These are phyloP conservation scores for Taiozyma sp. DNA, from an alignment of 1,139 yeast genomes.

Conservation along the genomic window DNA sequence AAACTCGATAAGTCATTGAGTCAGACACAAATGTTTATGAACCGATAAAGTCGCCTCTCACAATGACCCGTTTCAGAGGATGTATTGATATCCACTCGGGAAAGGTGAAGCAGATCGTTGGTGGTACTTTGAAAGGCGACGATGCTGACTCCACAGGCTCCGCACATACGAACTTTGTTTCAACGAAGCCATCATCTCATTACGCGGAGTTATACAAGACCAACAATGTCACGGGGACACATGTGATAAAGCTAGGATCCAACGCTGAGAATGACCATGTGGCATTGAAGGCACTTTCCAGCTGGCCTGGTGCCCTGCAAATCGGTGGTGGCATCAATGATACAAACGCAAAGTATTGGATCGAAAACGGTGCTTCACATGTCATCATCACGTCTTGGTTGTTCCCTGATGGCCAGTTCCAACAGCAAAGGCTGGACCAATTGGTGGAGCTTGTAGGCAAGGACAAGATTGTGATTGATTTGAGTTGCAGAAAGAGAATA, in stretches of 20 bases:
- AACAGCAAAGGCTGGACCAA: constrained; percentile 18
- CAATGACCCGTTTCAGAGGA: constrained; percentile 87
- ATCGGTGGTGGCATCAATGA: constrained; percentile 90
- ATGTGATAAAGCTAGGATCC: constrained; percentile 87
- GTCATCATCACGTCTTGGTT: constrained; percentile 93
- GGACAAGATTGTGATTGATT: constrained; percentile 74
- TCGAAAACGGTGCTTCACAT: constrained; percentile 63
- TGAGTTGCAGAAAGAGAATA: constrained; percentile 65
- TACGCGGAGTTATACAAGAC: constrained; percentile 69
- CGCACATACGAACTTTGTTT: constrained; percentile 68
- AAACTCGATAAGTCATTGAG: neutral
- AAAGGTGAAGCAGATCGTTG: constrained; percentile 94
- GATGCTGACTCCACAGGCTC: constrained; percentile 29
- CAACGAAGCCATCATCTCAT: constrained; percentile 68
- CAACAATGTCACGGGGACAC: constrained; percentile 67
- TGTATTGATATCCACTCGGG: constrained; percentile 96
- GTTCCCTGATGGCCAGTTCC: constrained; percentile 36
- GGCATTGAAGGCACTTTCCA: constrained; percentile 65
- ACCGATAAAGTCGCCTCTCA: neutral
- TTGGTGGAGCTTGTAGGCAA: constrained; percentile 55
- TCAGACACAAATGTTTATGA: neutral
- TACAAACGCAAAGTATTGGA: constrained; percentile 73
- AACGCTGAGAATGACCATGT: constrained; percentile 74
- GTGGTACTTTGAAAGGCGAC: constrained; percentile 72
- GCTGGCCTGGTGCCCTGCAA: constrained; percentile 77